Base-by-base conservation (phyloP, 345 rosid species). In the Hibiscus syriacus region DNA sequence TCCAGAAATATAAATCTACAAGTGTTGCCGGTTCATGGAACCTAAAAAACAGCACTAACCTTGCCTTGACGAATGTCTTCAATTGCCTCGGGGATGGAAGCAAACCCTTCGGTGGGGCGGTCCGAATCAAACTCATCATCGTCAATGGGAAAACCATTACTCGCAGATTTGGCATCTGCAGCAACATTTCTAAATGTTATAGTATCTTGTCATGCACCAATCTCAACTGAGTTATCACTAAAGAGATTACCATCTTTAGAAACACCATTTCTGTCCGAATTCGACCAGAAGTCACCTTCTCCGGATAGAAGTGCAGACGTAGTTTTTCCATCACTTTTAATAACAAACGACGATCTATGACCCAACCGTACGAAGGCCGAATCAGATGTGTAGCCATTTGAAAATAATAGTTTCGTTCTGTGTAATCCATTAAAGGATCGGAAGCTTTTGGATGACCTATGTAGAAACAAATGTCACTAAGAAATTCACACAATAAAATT, bases 11-110 rank as follows among this genome's bases (percentile, higher is more conserved):
- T 70, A 30, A 13, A 32, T 17, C 32, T 3, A 17, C 34, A 43
- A 70, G 49, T 10, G 12, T 43, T 48, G 11, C 12, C 12, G 46
- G 43, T 32, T 56, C 27, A 70, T 20, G 10, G 39, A 12, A 46
- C 22, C 16, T 53, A 76, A 67, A 13, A 53, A 63, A 55, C 63
- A 20, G 30, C 65, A 73, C 78, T 23, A 72, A 92, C 98, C 93
- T 90, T 92, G 32, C 98, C 98, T 56, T 75, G 93, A 57, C 96
- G 93, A 29, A 92, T 83, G 67, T 92, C 97, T 79, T 92, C 92
- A 69, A 92, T 82, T 20, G 97, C 98, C 73, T 90, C 89, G 1
- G 88, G 82, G 54, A 92, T 83, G 25, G 96, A 90, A 75, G 90
- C 79, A 77, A 92, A 87, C n/a, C 97, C 93, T 49, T 71, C 78